Percentiles rank a stretch among this genome's conserved stretches.
phyloP scores from a whole-genome alignment of 768 basidiomycete genomes.

The Leccinum ochraceum region DNA sequence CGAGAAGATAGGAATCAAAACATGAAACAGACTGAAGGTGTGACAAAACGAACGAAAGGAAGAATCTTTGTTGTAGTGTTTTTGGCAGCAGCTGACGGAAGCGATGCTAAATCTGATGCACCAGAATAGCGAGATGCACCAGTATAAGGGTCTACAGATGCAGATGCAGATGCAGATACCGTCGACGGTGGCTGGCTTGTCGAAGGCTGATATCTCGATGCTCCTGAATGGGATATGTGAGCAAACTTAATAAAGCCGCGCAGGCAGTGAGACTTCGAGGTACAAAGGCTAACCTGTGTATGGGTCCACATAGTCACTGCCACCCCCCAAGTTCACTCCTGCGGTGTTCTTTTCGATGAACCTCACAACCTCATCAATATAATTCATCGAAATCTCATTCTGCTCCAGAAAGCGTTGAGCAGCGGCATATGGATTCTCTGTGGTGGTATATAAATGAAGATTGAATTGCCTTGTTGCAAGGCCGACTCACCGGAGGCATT shows the following conservation, averaged over 20 bases:
- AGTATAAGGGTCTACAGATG: constrained; percentile 69
- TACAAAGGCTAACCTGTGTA: constrained; percentile 66
- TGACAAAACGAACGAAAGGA: constrained; percentile 47
- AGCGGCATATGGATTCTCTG: constrained; percentile 89
- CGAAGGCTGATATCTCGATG: constrained; percentile 61
- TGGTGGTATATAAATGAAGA: constrained; percentile 6
- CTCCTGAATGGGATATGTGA: constrained; percentile 40
- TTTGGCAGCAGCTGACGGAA: constrained; percentile 32
- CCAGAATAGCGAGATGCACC: constrained; percentile 65
- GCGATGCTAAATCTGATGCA: constrained; percentile 37
- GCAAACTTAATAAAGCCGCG: not conserved
- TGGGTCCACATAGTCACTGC: constrained; percentile 77
- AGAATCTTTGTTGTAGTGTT: constrained; percentile 42
- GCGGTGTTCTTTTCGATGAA: constrained; percentile 94
- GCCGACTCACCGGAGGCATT: constrained; percentile 71
- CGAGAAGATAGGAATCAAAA: constrained; percentile 1
- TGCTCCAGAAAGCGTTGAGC: constrained; percentile 85
- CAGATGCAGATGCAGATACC: constrained; percentile 35
- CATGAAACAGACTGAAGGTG: not conserved
- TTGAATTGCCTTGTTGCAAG: not conserved
- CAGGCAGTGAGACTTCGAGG: not conserved
- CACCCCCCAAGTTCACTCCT: constrained; percentile 67
- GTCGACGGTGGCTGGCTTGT: constrained; percentile 34
- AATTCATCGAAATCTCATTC: constrained; percentile 80
- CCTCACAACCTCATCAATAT: constrained; percentile 86